phyloP scores from a whole-genome alignment of 148 eudicot genomes.

The Pharnaceum exiguum region DNA sequence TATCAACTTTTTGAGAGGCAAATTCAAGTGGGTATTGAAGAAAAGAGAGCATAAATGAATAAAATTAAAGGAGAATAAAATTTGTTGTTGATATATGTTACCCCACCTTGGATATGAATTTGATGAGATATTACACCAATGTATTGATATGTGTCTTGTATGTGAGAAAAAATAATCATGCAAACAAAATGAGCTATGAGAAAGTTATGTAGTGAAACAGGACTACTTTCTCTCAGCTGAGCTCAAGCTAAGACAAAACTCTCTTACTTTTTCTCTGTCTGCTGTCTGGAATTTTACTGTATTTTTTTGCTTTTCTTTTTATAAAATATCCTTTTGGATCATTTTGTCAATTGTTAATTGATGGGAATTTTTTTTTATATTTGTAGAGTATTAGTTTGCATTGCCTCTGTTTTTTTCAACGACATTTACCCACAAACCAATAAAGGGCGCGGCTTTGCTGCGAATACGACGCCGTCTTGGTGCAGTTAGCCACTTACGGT shows the following conservation, averaged over 20 bases:
- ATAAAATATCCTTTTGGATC: not conserved
- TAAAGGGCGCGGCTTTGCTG: slow-evolving; percentile 11
- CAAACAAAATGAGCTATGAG: slow-evolving; percentile 14
- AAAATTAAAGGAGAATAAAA: slow-evolving; percentile 17
- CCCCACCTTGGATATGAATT: slow-evolving; percentile 24
- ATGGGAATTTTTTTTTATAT: not conserved
- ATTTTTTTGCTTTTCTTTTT: not conserved
- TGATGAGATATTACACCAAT: not conserved
- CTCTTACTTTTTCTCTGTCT: not conserved
- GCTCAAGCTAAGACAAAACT: not conserved
- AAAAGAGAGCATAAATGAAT: not conserved
- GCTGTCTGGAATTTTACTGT: slow-evolving; percentile 7
- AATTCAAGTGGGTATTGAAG: slow-evolving; percentile 21
- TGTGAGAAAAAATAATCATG: not conserved
- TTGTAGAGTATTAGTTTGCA: not conserved
- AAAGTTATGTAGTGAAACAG: too few relatives aligned
- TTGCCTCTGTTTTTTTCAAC: not conserved
- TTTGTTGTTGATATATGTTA: too few relatives aligned
- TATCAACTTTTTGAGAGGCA: slow-evolving; percentile 16
- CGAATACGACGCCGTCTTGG: slow-evolving; percentile 23
- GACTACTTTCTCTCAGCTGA: not conserved
- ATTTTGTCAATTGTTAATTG: not conserved
- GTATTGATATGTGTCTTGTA: too few relatives aligned
- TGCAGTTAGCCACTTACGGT: not conserved
- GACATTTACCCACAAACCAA: slow-evolving; percentile 10